Conservation (phyloP, 805 yeast genomes). For the Zygosaccharomyces kombuchaensis region DNA sequence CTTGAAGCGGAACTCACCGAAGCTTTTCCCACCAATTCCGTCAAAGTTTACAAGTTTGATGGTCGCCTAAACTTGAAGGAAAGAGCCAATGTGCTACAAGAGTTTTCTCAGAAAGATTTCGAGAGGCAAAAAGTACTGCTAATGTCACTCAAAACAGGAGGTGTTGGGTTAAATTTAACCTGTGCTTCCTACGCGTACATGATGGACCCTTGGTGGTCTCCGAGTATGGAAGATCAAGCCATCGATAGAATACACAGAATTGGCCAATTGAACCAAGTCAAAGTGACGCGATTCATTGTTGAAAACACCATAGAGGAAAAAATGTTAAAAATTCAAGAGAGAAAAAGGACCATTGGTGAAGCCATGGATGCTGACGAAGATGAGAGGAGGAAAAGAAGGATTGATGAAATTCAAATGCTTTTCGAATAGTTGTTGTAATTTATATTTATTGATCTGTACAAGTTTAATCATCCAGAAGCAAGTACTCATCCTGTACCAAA, state of each 20-base stretch:
- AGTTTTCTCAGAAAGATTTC: conserved; percentile 42
- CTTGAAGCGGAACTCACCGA: conserved; percentile 57
- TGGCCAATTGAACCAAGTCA: conserved; percentile 73
- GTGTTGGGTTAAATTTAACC: conserved; percentile 86
- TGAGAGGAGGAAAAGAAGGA: conserved; percentile 62
- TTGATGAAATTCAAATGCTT: conserved; percentile 67
- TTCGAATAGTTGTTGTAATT: conserved; percentile 40
- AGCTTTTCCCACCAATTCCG: conserved; percentile 37
- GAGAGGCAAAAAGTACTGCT: conserved; percentile 47
- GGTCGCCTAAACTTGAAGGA: conserved; percentile 69
- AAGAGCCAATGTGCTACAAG: conserved; percentile 55
- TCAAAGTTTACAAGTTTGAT: conserved; percentile 64
- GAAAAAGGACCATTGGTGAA: conserved; percentile 77
- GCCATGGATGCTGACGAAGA: conserved; percentile 73
- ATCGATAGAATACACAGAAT: conserved; percentile 88
- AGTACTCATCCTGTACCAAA: conserved; percentile 25
- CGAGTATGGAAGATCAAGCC: conserved; percentile 86
- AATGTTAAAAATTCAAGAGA: conserved; percentile 82
- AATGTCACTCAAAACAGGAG: conserved; percentile 85
- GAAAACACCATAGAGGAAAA: conserved; percentile 80
- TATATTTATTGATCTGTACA: neutral
- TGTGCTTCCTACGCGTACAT: conserved; percentile 79
- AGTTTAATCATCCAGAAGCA: conserved; percentile 24
- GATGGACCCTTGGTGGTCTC: conserved; percentile 99
- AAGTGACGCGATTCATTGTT: conserved; percentile 74